Conservation (phyloP, 257 asterid genomes). For the Plantago ovata region DNA sequence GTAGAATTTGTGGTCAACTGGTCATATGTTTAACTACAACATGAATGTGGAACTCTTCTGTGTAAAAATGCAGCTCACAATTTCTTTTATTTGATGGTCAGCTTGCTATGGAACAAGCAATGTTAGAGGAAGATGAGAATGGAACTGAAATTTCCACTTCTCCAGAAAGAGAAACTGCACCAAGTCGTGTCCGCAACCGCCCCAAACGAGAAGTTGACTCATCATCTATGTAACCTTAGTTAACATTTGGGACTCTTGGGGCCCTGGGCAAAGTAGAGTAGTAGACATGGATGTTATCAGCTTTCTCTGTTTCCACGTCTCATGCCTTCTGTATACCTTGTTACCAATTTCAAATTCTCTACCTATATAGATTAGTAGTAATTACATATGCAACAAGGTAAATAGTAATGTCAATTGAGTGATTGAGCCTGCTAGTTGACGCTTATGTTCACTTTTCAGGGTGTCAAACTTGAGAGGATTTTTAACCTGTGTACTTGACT, state of each 20-base stretch:
- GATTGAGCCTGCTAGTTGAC: not conserved
- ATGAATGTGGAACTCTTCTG: not conserved
- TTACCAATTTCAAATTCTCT: not conserved
- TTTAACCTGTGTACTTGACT: too few species aligned
- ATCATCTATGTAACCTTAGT: not conserved
- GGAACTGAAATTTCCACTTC: not conserved
- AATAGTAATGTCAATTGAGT: not conserved
- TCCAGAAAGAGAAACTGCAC: not conserved
- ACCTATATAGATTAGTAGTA: not conserved
- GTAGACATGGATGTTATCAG: not conserved
- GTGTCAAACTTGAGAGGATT: too few species aligned
- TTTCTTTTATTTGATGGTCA: not conserved
- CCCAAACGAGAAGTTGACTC: slow-evolving; percentile 70
- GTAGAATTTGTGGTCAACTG: not conserved
- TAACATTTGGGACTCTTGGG: too few species aligned
- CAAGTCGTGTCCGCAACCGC: slow-evolving; percentile 55
- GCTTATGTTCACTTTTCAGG: too few species aligned
- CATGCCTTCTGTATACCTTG: not conserved
- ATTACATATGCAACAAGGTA: not conserved
- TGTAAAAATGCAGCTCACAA: not conserved
- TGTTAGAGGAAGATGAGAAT: slow-evolving; percentile 11
- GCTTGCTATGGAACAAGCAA: slow-evolving; percentile 14
- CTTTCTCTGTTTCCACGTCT: not conserved
- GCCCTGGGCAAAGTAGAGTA: not conserved
- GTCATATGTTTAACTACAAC: not conserved